Evolutionary conservation across 2,329 filamentous ascomycete genomes (phyloP).

Genomic region (Rhinocladiella mackenziei): DNA sequence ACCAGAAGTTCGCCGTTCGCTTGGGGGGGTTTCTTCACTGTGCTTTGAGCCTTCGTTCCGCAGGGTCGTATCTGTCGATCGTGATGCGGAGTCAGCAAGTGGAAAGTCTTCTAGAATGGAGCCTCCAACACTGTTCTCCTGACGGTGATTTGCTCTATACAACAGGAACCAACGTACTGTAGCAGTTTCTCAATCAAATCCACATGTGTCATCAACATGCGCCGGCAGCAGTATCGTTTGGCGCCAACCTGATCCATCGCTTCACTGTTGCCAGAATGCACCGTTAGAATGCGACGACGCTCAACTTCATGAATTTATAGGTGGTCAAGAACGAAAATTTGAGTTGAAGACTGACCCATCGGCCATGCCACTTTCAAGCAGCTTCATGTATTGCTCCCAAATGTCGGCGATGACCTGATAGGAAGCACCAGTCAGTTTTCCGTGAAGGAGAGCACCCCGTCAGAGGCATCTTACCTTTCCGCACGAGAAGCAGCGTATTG

Average conservation of each 20-base stretch:
- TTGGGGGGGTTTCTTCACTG: no score
- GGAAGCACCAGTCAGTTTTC: constrained; percentile 32
- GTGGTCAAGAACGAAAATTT: background rate
- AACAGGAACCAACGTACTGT: constrained; percentile 58
- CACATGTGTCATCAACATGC: constrained; percentile 99
- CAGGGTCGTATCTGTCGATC: constrained; percentile 23
- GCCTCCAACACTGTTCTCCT: background rate
- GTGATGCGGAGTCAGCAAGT: constrained; percentile 2
- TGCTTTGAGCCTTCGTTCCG: constrained; percentile 23
- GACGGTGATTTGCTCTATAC: background rate
- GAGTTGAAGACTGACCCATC: constrained; percentile 61
- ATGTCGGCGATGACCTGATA: constrained; percentile 88
- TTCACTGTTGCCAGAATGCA: constrained; percentile 56
- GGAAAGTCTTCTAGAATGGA: background rate
- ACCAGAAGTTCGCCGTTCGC: no score
- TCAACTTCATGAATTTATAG: no score
- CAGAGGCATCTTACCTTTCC: constrained; percentile 68
- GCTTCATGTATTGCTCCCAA: constrained; percentile 90
- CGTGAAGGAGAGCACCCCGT: no score
- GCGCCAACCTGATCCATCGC: constrained; percentile 93
- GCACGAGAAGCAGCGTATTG: constrained; percentile 96
- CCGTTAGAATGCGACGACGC: background rate
- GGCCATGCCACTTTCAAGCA: constrained; percentile 72
- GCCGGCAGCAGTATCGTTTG: constrained; percentile 94
- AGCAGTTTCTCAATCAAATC: constrained; percentile 98